These are phyloP conservation scores for Botrytis medusae DNA, from an alignment of 2,329 filamentous ascomycete genomes.

Conservation along the genomic window DNA sequence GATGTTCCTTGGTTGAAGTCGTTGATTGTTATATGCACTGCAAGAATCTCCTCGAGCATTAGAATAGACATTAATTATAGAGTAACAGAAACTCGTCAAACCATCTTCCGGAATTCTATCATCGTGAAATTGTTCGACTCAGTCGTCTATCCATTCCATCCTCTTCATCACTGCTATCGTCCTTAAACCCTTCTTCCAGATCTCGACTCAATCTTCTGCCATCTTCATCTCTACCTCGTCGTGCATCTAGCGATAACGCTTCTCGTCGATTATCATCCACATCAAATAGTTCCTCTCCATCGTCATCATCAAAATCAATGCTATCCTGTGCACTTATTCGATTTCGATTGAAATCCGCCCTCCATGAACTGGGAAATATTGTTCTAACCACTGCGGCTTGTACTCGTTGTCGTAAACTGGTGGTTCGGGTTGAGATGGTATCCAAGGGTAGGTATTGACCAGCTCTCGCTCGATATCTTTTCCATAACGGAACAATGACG, in stretches of 20 bases:
- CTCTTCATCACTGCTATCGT: conserved; percentile 65
- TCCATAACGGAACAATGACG: conserved; percentile 66
- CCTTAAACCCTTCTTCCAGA: conserved; percentile 72
- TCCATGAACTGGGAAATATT: conserved; percentile 51
- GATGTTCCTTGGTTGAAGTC: background rate
- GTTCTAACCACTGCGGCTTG: conserved; percentile 44
- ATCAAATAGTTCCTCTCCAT: conserved; percentile 68
- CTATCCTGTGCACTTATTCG: conserved; percentile 47
- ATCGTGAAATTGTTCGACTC: conserved; percentile 20
- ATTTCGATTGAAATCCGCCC: conserved; percentile 44
- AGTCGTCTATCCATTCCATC: conserved; percentile 24
- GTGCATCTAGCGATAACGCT: conserved; percentile 41
- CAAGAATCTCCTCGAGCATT: conserved; percentile 1
- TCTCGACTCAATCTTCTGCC: conserved; percentile 72
- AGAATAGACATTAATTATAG: conserved; percentile 17
- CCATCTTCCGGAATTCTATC: conserved; percentile 13
- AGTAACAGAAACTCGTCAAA: conserved; percentile 2
- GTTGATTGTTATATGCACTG: background rate
- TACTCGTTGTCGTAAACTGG: conserved; percentile 54
- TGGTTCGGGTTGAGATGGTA: conserved; percentile 57
- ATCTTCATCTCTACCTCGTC: conserved; percentile 46
- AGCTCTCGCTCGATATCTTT: conserved; percentile 68
- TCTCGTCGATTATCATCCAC: conserved; percentile 50
- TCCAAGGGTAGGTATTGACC: conserved; percentile 72
- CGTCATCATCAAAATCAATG: conserved; percentile 60